phyloP scores from a whole-genome alignment of 441 rosid genomes.

The Eutrema salsugineum region DNA sequence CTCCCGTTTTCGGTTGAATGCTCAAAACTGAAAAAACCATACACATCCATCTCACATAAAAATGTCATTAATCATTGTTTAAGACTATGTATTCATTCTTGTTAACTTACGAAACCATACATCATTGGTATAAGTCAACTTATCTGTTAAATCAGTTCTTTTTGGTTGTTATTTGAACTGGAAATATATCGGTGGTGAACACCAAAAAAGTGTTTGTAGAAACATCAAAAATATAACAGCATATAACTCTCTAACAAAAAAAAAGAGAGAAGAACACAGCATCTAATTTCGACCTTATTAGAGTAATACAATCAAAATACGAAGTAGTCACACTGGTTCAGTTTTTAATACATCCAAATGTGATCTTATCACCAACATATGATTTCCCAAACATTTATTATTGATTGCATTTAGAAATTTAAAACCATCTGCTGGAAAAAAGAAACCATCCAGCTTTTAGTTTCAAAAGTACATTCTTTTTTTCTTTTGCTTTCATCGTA shows the following conservation, averaged over 20 bases:
- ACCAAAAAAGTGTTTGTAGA: not conserved
- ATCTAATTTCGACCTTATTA: not conserved
- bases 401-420: not conserved
- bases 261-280: not conserved
- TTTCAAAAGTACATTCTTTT: slow-evolving; percentile 18
- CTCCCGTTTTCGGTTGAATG: slow-evolving; percentile 13
- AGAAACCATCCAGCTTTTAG: slow-evolving; percentile 3
- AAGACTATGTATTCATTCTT: not conserved
- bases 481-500: slow-evolving; percentile 18
- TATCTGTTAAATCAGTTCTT: not conserved
- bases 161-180: not conserved
- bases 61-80: slow-evolving; percentile 14
- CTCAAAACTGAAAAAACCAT: slow-evolving; percentile 8
- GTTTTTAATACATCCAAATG: not conserved
- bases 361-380: slow-evolving; percentile 13
- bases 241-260: too few relatives aligned
- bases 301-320: not conserved
- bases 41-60: not conserved
- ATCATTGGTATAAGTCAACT: slow-evolving; percentile 13
- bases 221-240: too few relatives aligned
- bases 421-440: not conserved
- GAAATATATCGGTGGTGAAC: not conserved
- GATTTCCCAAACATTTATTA: not conserved
- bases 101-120: slow-evolving; percentile 16
- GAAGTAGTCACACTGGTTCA: not conserved